Evolutionary conservation across 768 basidiomycete species (phyloP), one percentile per base, ranked within the genome.

Genomic region (Mycena polygramma): DNA sequence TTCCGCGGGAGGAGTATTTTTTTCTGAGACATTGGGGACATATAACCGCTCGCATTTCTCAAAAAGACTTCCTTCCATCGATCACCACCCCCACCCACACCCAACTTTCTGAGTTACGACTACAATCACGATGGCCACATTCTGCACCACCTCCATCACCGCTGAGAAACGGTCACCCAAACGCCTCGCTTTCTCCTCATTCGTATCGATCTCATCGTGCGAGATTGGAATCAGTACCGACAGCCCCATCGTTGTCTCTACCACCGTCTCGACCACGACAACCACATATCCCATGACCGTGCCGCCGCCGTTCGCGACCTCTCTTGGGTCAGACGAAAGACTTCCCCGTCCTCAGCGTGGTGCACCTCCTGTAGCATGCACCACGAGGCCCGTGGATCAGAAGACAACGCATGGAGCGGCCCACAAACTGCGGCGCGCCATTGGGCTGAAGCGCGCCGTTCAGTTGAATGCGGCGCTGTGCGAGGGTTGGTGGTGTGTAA

Each of bases 221-320:
- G 36, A 39, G 17, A 54, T 19, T 24, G 39, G 39, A 26, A 49
- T 17, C 62, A 53, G 37, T 51, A 9, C 19, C 60, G n/a, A 24
- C 3, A 26, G 36, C n/a, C 60, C 67, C 45, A 68, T 68, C 19
- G 19, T 36, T 35, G 49, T 62, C 43, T 49, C 41, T 35, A 62
- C 48, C 43, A 63, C 67, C 6, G 37, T 66, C 55, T 49, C 35
- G 15, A 68, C 52, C 41, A 68, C 41, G 9, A 62, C 36, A 5
- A 26, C 11, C 11, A 36, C 45, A 1, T 62, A 43, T 20, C 60
- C 67, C 22, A 53, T 20, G 30, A 53, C 67, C 7, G 67, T 68
- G n/a, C 67, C 60, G 20, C 67, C 60, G 22, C 67, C 67, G 5
- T 68, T 68, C 46, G 45, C 67, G 7, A 22, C 67, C 10, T 62